Evolutionary conservation across 2,329 filamentous ascomycete species (phyloP).

Genomic region (Pseudogymnoascus sp.): DNA sequence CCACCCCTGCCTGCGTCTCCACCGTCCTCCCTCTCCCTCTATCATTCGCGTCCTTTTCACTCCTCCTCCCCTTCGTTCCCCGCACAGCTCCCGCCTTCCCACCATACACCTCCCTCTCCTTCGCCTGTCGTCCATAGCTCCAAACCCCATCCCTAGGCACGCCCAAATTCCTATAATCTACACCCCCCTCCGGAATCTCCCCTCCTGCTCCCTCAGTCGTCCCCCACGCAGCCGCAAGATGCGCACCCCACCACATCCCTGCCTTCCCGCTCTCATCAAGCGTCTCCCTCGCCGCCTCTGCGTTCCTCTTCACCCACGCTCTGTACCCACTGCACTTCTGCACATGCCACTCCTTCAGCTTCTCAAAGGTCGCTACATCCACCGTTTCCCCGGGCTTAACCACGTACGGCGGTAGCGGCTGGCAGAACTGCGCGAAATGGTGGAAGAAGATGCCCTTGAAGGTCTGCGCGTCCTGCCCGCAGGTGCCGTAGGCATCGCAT

Average conservation of each 20-base stretch:
- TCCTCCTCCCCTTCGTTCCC: slow-evolving; percentile 7
- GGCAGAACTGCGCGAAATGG: slow-evolving; percentile 73
- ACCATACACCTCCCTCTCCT: not conserved
- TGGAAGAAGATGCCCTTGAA: slow-evolving; percentile 97
- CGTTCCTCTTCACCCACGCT: slow-evolving; percentile 70
- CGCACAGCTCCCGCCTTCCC: not conserved
- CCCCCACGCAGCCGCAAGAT: slow-evolving; percentile 23
- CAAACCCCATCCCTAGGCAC: slow-evolving; percentile 38
- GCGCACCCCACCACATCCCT: slow-evolving; percentile 81
- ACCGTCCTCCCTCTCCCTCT: slow-evolving; percentile 76
- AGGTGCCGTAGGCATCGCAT: slow-evolving; percentile 67
- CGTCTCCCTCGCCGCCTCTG: slow-evolving; percentile 61
- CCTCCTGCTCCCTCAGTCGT: slow-evolving; percentile 14
- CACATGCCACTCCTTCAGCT: slow-evolving; percentile 39
- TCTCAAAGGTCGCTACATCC: slow-evolving; percentile 18
- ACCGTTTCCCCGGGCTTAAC: slow-evolving; percentile 21
- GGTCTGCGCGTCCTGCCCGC: slow-evolving; percentile 76
- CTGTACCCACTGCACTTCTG: slow-evolving; percentile 57
- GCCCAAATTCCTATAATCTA: slow-evolving; percentile 46
- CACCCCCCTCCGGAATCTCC: slow-evolving; percentile 35
- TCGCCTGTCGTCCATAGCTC: slow-evolving; percentile 24
- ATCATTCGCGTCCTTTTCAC: slow-evolving; percentile 56
- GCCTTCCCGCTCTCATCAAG: slow-evolving; percentile 61
- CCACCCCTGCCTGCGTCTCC: slow-evolving; percentile 77
- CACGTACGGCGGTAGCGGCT: slow-evolving; percentile 41